Percentiles rank a stretch among this genome's conserved stretches.
phyloP scores from a whole-genome alignment of 2,329 filamentous ascomycete genomes.

The Seiridium unicorne region DNA sequence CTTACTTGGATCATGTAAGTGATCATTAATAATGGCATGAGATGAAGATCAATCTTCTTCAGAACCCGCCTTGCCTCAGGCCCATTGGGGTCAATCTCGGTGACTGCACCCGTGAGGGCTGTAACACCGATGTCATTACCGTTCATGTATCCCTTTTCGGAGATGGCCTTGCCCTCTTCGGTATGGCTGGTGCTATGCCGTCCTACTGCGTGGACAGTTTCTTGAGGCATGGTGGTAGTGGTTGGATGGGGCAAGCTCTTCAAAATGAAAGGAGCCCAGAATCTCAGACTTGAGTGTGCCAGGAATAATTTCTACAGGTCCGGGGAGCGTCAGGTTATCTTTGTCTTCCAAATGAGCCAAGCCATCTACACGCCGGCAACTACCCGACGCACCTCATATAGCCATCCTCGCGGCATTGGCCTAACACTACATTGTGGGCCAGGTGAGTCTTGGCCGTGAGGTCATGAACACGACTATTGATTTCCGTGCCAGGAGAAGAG shows the following conservation, averaged over 20 bases:
- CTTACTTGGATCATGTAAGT: slow-evolving; percentile 2
- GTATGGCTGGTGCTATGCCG: neutral
- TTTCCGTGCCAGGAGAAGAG: too few relatives aligned
- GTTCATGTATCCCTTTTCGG: neutral
- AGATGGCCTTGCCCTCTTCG: neutral
- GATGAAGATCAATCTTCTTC: neutral
- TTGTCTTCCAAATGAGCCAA: neutral
- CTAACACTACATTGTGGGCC: neutral
- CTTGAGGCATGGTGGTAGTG: neutral
- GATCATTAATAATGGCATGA: neutral
- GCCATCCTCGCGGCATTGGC: neutral
- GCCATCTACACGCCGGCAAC: neutral
- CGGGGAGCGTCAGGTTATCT: neutral
- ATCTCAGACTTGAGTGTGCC: too few relatives aligned
- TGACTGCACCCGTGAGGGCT: neutral
- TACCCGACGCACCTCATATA: neutral
- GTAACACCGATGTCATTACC: neutral
- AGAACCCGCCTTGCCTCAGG: neutral
- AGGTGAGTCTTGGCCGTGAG: neutral
- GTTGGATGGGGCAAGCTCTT: too few relatives aligned
- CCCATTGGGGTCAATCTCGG: neutral
- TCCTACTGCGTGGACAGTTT: neutral
- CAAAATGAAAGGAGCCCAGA: too few relatives aligned
- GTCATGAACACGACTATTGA: neutral
- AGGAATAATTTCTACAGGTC: too few relatives aligned